Percentiles rank a stretch among this genome's conserved stretches.
phyloP scores from a whole-genome alignment of 2,329 filamentous ascomycete species.

The Scortechinia acanthostroma region DNA sequence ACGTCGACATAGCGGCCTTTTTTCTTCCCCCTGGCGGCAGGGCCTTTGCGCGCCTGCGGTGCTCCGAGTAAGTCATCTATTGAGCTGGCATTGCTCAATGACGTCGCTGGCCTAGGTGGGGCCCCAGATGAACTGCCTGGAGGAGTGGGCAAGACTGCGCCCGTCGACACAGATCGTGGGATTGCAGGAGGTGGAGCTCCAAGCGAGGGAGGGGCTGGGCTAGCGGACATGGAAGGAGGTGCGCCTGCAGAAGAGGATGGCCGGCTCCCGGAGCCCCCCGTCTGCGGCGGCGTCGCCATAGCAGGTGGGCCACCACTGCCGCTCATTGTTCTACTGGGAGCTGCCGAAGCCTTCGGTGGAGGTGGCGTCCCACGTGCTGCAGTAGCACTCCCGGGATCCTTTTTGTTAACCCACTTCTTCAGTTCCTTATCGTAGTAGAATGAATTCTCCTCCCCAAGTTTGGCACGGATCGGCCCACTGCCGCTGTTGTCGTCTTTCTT shows the following conservation, averaged over 20 bases:
- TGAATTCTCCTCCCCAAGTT: constrained; percentile 84
- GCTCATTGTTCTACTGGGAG: constrained; percentile 23
- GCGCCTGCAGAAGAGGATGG: neutral
- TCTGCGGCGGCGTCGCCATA: neutral
- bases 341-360: constrained; percentile 36
- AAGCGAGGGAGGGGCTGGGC: neutral
- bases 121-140: neutral
- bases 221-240: neutral
- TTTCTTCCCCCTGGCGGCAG: neutral
- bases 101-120: neutral
- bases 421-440: constrained; percentile 95
- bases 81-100: neutral
- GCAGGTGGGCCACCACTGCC: neutral
- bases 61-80: neutral
- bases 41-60: neutral
- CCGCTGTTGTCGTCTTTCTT: constrained; percentile 41
- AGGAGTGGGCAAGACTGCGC: neutral
- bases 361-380: constrained; percentile 12
- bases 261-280: neutral
- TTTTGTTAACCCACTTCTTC: constrained; percentile 98
- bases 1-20: constrained; percentile 2
- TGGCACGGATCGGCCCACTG: constrained; percentile 78
- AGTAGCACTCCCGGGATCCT: constrained; percentile 34
- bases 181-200: neutral
- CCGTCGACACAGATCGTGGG: constrained; percentile 1